Conservation (phyloP, 495 filamentous ascomycete genomes). For the Podospora sp. region DNA sequence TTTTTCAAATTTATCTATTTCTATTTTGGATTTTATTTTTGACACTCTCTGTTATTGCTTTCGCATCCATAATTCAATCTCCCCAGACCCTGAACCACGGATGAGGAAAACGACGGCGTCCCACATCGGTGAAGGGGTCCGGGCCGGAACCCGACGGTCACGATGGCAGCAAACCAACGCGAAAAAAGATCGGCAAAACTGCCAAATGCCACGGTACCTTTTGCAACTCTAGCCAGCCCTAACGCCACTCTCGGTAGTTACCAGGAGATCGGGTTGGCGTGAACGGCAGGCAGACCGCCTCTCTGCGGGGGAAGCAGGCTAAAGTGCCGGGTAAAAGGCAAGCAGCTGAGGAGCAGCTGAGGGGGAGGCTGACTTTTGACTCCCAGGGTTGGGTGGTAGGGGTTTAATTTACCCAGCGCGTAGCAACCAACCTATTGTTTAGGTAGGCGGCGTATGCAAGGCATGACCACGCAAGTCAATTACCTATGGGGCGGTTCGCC, state of each 20-base stretch:
- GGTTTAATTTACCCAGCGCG: background rate
- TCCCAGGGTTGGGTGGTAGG: background rate
- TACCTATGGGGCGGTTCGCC: too few relatives aligned
- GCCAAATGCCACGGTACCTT: background rate
- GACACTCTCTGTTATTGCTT: background rate
- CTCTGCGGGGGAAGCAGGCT: background rate
- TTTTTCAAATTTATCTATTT: background rate
- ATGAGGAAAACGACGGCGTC: background rate
- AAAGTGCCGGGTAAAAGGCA: background rate
- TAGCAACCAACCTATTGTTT: background rate
- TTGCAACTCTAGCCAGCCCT: background rate
- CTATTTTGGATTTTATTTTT: background rate
- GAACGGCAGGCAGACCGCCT: background rate
- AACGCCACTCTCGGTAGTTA: background rate
- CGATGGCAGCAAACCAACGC: background rate
- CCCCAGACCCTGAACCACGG: background rate
- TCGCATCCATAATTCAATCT: background rate
- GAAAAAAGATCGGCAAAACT: background rate
- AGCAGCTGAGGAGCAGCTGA: background rate
- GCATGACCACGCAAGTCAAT: background rate
- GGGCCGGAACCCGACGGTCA: conserved; percentile 2
- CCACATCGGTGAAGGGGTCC: conserved; percentile 5
- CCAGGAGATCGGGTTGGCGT: background rate
- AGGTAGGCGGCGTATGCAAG: background rate
- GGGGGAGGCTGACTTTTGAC: background rate